These are phyloP conservation scores for Piper betle DNA, from an alignment of 164 flowering plant species.

Conservation along the genomic window DNA sequence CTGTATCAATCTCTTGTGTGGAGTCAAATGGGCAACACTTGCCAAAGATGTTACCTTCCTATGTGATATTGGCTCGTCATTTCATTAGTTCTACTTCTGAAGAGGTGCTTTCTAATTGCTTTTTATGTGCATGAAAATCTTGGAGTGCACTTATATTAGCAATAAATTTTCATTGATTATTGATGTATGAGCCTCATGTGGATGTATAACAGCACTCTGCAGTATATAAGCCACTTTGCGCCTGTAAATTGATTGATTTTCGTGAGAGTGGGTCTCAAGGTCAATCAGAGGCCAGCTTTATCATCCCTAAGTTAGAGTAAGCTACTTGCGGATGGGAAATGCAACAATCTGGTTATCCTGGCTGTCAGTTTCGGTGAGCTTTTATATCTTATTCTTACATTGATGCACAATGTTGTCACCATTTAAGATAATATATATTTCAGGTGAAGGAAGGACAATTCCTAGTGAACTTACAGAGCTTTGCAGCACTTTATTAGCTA, in stretches of 20 bases:
- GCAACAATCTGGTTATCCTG: slow-evolving; percentile 43
- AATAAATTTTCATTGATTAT: not conserved
- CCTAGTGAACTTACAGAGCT: slow-evolving; percentile 12
- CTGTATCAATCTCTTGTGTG: slow-evolving; percentile 39
- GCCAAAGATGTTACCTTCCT: slow-evolving; percentile 47
- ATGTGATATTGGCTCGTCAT: slow-evolving; percentile 48
- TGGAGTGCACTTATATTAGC: not conserved
- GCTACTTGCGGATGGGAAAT: slow-evolving; percentile 41
- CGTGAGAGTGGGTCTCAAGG: slow-evolving; percentile 27
- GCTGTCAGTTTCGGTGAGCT: slow-evolving; percentile 59
- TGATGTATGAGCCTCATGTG: slow-evolving; percentile 1
- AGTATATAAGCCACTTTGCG: slow-evolving; percentile 32
- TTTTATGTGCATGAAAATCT: not conserved
- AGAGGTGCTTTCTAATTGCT: slow-evolving; percentile 30
- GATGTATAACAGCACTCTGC: slow-evolving; percentile 28
- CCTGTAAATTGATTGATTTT: slow-evolving; percentile 27
- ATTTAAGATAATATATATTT: slow-evolving; percentile 3
- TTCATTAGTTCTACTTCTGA: slow-evolving; percentile 26
- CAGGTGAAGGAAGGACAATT: slow-evolving; percentile 25
- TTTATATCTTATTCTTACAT: not conserved
- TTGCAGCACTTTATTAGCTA: slow-evolving; percentile 16
- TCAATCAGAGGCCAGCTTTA: slow-evolving; percentile 40
- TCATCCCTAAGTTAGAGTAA: slow-evolving; percentile 63
- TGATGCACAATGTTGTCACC: not conserved
- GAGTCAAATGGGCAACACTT: slow-evolving; percentile 25